Evolutionary conservation across 495 filamentous ascomycete species (phyloP).

Genomic region (Achaetomiella virescens): DNA sequence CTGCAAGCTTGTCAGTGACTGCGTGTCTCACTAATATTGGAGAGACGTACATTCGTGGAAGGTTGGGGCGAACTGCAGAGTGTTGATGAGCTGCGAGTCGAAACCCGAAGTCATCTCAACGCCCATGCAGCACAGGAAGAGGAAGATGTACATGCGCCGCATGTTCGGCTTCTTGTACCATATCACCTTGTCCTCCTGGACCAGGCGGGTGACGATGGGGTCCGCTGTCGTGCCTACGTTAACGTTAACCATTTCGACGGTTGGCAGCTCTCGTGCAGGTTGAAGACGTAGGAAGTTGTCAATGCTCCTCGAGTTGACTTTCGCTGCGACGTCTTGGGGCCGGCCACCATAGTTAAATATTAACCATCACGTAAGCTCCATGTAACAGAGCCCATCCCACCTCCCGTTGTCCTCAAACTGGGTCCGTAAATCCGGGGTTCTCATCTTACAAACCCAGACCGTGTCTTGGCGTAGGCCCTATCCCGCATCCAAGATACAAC

Average conservation of each 20-base stretch:
- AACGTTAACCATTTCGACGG: background rate
- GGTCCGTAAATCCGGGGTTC: too few relatives aligned
- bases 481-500: too few relatives aligned
- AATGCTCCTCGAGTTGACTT: too few relatives aligned
- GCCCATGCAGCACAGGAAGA: slow-evolving; percentile 61
- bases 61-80: slow-evolving; percentile 53
- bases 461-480: too few relatives aligned
- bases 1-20: background rate
- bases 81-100: slow-evolving; percentile 66
- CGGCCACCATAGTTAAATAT: too few relatives aligned
- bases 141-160: slow-evolving; percentile 50
- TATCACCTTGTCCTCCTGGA: slow-evolving; percentile 42
- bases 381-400: too few relatives aligned
- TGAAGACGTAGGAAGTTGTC: too few relatives aligned
- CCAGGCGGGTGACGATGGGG: slow-evolving; percentile 43
- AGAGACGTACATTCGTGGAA: slow-evolving; percentile 44
- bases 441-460: too few relatives aligned
- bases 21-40: background rate
- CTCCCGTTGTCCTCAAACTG: too few relatives aligned
- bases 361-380: too few relatives aligned
- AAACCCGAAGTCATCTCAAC: slow-evolving; percentile 69
- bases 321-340: too few relatives aligned
- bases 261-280: background rate
- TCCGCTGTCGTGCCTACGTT: slow-evolving; percentile 19
- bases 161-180: slow-evolving; percentile 61